Percentiles rank a stretch among this genome's conserved stretches.
Evolutionary conservation across 306 rosid genomes (phyloP).

Genomic region (Dryas drummondii): DNA sequence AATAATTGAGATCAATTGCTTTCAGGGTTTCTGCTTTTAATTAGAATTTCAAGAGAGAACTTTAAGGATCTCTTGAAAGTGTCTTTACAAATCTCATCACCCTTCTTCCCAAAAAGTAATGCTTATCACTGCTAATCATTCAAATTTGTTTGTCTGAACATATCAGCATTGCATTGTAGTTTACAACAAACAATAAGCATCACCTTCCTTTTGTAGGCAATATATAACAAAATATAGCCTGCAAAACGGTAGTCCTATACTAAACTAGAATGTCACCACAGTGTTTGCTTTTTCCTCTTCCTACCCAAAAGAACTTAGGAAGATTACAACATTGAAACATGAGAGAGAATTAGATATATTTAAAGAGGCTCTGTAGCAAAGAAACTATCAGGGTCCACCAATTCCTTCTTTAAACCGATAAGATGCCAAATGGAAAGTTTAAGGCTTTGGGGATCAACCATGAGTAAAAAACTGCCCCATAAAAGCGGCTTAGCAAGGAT

Average conservation of each 20-base stretch:
- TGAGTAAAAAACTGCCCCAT: too few species aligned
- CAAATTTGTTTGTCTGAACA: not conserved
- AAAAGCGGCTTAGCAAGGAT: not conserved
- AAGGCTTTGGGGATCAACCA: not conserved
- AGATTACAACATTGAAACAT: not conserved
- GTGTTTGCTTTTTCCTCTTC: not conserved
- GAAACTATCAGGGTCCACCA: constrained; percentile 9
- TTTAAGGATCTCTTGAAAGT: not conserved
- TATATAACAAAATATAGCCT: not conserved
- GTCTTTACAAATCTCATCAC: not conserved
- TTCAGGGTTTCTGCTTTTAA: not conserved
- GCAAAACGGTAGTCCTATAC: not conserved
- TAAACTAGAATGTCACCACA: not conserved
- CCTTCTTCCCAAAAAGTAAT: not conserved
- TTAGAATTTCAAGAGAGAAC: not conserved
- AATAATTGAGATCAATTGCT: not conserved
- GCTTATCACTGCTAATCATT: not conserved
- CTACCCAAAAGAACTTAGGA: constrained; percentile 1
- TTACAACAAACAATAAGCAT: not conserved
- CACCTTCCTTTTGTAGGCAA: not conserved
- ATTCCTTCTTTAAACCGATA: not conserved
- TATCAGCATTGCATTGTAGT: not conserved
- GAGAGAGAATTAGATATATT: not conserved
- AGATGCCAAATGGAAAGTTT: not conserved
- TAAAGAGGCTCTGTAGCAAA: not conserved